Evolutionary conservation across 768 basidiomycete genomes (phyloP).

Genomic region (Amanita pallidorosea): DNA sequence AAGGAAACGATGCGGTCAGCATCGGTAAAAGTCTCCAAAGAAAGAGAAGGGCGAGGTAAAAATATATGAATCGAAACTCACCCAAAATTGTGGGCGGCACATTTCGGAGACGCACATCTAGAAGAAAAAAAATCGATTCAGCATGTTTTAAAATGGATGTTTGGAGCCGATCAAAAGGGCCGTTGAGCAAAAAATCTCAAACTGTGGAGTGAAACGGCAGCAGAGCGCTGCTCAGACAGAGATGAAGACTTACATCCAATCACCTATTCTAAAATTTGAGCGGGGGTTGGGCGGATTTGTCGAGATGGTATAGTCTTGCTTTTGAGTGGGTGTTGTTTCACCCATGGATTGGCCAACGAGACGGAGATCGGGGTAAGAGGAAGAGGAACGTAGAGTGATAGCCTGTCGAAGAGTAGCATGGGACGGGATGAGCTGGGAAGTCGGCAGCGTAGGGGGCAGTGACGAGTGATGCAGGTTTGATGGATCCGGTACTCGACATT

Average conservation of each 20-base stretch:
- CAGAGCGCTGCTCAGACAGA: too few species aligned
- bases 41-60: too few species aligned
- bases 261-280: constrained; percentile 55
- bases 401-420: constrained; percentile 10
- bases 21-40: constrained; percentile 16
- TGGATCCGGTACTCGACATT: constrained; percentile 9
- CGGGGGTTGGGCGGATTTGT: constrained; percentile 64
- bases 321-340: constrained; percentile 10
- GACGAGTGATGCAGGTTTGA: constrained; percentile 9
- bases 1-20: constrained; percentile 37
- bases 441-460: constrained; percentile 12
- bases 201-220: constrained; percentile 4
- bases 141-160: constrained; percentile 10
- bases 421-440: constrained; percentile 10
- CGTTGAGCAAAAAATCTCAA: not conserved
- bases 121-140: constrained; percentile 11
- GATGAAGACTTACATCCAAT: constrained; percentile 57
- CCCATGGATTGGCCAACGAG: constrained; percentile 8
- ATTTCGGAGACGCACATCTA: constrained; percentile 59
- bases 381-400: constrained; percentile 15
- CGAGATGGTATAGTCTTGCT: constrained; percentile 45
- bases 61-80: constrained; percentile 27
- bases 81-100: constrained; percentile 82
- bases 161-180: constrained; percentile 2
- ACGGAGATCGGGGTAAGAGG: constrained; percentile 20